A percentile compares a stretch with the other conserved stretches of the same genome.
Conservation (phyloP, 768 basidiomycete species). For the Tricholoma matsutake region DNA sequence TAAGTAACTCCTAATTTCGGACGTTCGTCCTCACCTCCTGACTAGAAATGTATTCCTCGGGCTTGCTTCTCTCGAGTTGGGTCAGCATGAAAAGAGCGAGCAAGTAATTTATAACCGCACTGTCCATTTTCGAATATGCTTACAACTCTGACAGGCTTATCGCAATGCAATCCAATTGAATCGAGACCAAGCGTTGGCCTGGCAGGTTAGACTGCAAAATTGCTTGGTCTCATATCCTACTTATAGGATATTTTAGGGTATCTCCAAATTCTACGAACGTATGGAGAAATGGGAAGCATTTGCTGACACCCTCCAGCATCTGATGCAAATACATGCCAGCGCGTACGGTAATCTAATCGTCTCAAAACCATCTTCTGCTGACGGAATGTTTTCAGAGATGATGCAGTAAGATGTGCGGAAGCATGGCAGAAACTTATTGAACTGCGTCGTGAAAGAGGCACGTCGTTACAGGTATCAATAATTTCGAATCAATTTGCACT, state of each 20-base stretch:
- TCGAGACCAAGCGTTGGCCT: constrained; percentile 70
- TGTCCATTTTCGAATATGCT: constrained; percentile 10
- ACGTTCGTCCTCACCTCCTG: not conserved
- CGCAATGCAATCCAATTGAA: constrained; percentile 69
- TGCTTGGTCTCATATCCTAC: constrained; percentile 6
- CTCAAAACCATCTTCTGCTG: not conserved
- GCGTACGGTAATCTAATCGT: constrained; percentile 40
- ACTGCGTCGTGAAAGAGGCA: constrained; percentile 57
- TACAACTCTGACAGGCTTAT: constrained; percentile 54
- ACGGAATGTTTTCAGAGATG: constrained; percentile 45
- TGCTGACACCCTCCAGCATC: constrained; percentile 46
- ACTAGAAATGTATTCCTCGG: constrained; percentile 83
- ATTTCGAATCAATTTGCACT: not conserved
- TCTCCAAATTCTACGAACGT: constrained; percentile 70
- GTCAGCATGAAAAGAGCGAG: constrained; percentile 72
- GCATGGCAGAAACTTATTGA: constrained; percentile 74
- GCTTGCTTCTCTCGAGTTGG: constrained; percentile 73
- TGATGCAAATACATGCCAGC: constrained; percentile 58
- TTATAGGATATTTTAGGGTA: constrained; percentile 47
- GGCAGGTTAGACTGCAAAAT: constrained; percentile 60
- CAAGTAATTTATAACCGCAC: constrained; percentile 51
- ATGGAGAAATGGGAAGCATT: constrained; percentile 56
- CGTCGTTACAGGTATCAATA: constrained; percentile 39
- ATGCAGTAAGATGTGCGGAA: constrained; percentile 79
- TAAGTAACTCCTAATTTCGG: constrained; percentile 36